Base-by-base conservation (phyloP, 139 green algal species). In the Yamagishiella unicocca region DNA sequence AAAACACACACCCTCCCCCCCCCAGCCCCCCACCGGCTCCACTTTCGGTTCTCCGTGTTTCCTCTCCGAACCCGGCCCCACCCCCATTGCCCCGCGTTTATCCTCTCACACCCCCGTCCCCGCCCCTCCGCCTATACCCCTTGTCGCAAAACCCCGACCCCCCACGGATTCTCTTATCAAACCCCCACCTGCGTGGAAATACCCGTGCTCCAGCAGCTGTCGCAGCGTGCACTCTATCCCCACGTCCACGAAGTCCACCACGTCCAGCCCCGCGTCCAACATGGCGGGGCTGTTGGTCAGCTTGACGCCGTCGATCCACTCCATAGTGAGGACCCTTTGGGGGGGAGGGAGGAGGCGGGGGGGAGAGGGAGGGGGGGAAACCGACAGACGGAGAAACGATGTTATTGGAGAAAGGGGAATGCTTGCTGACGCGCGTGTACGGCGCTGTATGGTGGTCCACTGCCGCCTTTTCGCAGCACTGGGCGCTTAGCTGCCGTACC, bases 221-320 rank as follows among this genome's bases (percentile, higher is more conserved):
- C 96, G 79, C 88, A 99, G 93, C 33, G 96, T 97, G 93, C 97
- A 99, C 92, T 99, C 94, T 42, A 99, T 96, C 78, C 97, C 97
- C 31, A 98, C 94, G 62, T 98, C 94, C 43, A 99, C 97, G 92
- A 99, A 98, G 78, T 98, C 95, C 0, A 98, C 88, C n/a, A 99
- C 93, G 83, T 95, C 82, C 38, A 99, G 93, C 6, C 95, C 95
- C 10, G 91, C 87, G 9, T 68, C 90, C 29, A 77, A 78, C 92
- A 72, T 82, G 50, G 74, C 74, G 37, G 54, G 37, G 37, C 37
- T 10, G 75, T 99, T 94, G 31, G 95, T 99, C 12, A 99, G 93
- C 92, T 99, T 99, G 27, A 98, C 92, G 14, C 98, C 97, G 14
- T 99, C 96, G 35, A 99, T 98, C 97, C 97, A 99, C 89, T 99